phyloP scores from a whole-genome alignment of 306 rosid genomes.

The Quercus agrifolia region DNA sequence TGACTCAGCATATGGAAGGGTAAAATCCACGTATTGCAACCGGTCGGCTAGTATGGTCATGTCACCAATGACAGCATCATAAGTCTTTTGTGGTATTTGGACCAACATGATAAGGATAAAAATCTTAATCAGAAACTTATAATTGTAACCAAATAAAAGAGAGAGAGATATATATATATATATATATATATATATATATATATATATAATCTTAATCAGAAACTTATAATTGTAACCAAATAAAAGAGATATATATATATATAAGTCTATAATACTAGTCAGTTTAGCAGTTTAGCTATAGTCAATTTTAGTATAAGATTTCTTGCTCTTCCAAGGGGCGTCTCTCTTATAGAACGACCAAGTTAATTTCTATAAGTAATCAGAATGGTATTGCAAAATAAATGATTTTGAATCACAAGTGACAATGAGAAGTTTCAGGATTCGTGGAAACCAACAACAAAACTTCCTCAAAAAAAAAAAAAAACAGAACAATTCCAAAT shows the following conservation, averaged over 20 bases:
- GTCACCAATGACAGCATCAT: constrained; percentile 63
- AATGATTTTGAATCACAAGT: too few relatives aligned
- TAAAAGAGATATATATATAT: background rate
- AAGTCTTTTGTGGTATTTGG: constrained; percentile 40
- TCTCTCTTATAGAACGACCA: background rate
- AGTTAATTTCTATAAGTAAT: background rate
- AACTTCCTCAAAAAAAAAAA: too few relatives aligned
- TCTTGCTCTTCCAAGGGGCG: background rate
- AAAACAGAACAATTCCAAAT: too few relatives aligned
- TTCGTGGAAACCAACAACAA: too few relatives aligned
- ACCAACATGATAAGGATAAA: constrained; percentile 17
- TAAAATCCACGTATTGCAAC: constrained; percentile 51
- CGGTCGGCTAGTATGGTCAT: constrained; percentile 47
- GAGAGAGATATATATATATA: background rate
- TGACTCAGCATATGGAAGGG: constrained; percentile 60
- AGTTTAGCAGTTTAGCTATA: background rate
- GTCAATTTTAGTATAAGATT: background rate
- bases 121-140: background rate
- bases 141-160: constrained; percentile 1
- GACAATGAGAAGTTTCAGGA: too few relatives aligned
- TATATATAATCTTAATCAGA: too few relatives aligned
- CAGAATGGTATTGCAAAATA: too few relatives aligned
- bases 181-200: too few relatives aligned
- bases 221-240: too few relatives aligned
- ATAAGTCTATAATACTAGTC: background rate